These are phyloP conservation scores for Vitis hybrid DNA, from an alignment of 177 flowering plant species.

Conservation along the genomic window DNA sequence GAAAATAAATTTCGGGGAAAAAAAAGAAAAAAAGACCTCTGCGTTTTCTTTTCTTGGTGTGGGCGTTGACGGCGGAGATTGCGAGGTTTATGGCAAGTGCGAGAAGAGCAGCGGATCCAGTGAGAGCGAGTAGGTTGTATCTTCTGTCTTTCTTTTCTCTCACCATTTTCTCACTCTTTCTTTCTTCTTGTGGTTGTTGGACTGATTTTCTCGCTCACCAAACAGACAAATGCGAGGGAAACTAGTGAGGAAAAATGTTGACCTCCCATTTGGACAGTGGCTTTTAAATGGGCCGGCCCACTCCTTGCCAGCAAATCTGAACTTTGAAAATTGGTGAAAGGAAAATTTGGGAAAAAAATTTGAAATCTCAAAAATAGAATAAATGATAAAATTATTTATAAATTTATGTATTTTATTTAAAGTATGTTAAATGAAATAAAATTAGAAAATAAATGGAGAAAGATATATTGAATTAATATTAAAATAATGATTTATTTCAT, in stretches of 20 bases:
- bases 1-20: not conserved
- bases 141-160: slow-evolving; percentile 19
- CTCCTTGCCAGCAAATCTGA: too few species aligned
- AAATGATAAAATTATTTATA: too few species aligned
- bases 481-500: too few species aligned
- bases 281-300: too few species aligned
- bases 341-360: too few species aligned
- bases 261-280: too few species aligned
- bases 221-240: slow-evolving; percentile 34
- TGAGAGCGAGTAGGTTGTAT: slow-evolving; percentile 38
- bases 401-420: too few species aligned
- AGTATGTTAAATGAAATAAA: too few species aligned
- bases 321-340: too few species aligned
- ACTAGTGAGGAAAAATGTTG: not conserved
- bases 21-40: slow-evolving; percentile 34
- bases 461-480: too few species aligned
- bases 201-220: slow-evolving; percentile 14
- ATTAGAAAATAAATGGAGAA: too few species aligned
- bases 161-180: slow-evolving; percentile 18
- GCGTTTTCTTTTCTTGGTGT: slow-evolving; percentile 33
- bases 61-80: slow-evolving; percentile 50
- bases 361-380: too few species aligned
- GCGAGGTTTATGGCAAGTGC: slow-evolving; percentile 68
- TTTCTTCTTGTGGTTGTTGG: slow-evolving; percentile 11
- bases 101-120: slow-evolving; percentile 76